Evolutionary conservation across 2,329 filamentous ascomycete genomes (phyloP), one percentile per base, ranked within the genome.

Genomic region (Colletotrichum ledebouriae): DNA sequence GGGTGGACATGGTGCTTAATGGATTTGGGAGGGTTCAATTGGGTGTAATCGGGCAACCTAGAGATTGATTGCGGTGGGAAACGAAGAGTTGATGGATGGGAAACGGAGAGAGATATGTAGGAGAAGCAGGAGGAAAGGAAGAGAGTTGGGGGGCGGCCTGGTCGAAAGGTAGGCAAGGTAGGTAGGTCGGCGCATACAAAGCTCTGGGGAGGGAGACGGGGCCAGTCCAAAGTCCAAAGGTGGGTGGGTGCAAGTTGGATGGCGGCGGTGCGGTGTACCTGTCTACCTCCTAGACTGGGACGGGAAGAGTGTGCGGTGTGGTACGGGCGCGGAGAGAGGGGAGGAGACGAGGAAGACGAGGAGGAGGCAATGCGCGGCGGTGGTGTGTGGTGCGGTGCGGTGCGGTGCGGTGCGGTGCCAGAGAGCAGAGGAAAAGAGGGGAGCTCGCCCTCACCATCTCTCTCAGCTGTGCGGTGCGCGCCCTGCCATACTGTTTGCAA

Each of bases 1-100:
- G 84, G 73, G 80, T 77, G 67, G 83, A 81, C 82, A 85, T 85
- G 70, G 66, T 78, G 67, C 42, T 59, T 66, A 44, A 53, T 33
- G 68, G 57, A 49, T 68, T 65, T 17, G 42, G 55, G 33, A 37
- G 59, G 20, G 56, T 65, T 73, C 75, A 76, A 79, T 78, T 75
- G 75, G 65, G 11, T 56, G 57, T 42, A 44, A 37, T 56, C 13
- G 22, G 25, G 11, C 53, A 53, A 20, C 58, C 53, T 11, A 15
- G n/a, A 22, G 20, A 13, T 17, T 44, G 46, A 46, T 34, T 47
- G 33, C 41, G 42, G 46, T 47, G 42, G 58, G 33, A 58, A 60
- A 44, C 41, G 12, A 33, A 13, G 20, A 29, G n/a, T 11, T 53
- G 57, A 58, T 57, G 57, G 63, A 67, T 61, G 67, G 49, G 49